Percentiles rank a stretch among this genome's conserved stretches.
Evolutionary conservation across 1,139 yeast genomes (phyloP).

Genomic region (Sugiyamaella neomexicana): DNA sequence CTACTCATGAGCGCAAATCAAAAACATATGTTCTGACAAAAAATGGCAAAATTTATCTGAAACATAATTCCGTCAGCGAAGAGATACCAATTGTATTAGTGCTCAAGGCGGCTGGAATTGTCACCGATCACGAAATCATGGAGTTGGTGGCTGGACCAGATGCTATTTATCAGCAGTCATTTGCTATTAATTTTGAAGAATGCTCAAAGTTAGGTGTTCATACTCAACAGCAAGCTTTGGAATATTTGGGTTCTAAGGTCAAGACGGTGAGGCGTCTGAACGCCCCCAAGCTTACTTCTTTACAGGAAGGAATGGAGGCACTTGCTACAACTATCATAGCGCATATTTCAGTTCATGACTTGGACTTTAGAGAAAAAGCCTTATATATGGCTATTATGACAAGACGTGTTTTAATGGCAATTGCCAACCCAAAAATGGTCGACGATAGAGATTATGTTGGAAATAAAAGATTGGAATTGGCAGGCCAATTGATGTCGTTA

Average conservation of each 20-base stretch:
- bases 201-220: slow-evolving; percentile 81
- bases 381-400: slow-evolving; percentile 95
- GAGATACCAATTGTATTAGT: slow-evolving; percentile 94
- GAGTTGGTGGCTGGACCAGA: slow-evolving; percentile 92
- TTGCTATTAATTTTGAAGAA: slow-evolving; percentile 92
- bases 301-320: slow-evolving; percentile 97
- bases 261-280: slow-evolving; percentile 87
- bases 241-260: slow-evolving; percentile 85
- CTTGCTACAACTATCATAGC: slow-evolving; percentile 96
- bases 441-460: slow-evolving; percentile 99
- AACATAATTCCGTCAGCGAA: slow-evolving; percentile 92
- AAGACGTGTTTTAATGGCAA: slow-evolving; percentile 91
- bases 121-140: slow-evolving; percentile 88
- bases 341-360: slow-evolving; percentile 80
- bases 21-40: slow-evolving; percentile 94
- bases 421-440: slow-evolving; percentile 91
- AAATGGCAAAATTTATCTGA: slow-evolving; percentile 82
- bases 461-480: slow-evolving; percentile 93
- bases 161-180: slow-evolving; percentile 83
- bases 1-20: slow-evolving; percentile 96
- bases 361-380: slow-evolving; percentile 93
- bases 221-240: slow-evolving; percentile 93
- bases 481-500: slow-evolving; percentile 94
- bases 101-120: slow-evolving; percentile 92
- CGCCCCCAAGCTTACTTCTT: slow-evolving; percentile 71